These are phyloP conservation scores for Eucalyptus pauciflora DNA, from an alignment of 345 rosid genomes.

Conservation along the genomic window DNA sequence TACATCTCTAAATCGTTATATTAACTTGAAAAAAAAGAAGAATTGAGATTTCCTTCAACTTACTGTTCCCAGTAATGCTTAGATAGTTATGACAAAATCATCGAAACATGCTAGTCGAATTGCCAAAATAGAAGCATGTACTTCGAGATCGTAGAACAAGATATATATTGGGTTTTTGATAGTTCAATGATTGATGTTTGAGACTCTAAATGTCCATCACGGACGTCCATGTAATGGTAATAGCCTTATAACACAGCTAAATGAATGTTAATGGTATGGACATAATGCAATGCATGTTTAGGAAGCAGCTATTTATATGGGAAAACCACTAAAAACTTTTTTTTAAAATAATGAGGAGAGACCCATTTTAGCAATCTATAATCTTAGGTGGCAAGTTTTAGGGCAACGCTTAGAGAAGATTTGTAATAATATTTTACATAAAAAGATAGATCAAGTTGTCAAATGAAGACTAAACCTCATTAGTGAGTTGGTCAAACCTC, in stretches of 20 bases:
- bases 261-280: background rate
- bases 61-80: background rate
- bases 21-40: background rate
- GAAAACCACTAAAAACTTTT: too few relatives aligned
- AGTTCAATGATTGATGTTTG: background rate
- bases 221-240: background rate
- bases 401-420: background rate
- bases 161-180: background rate
- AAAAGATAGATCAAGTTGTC: too few relatives aligned
- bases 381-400: background rate
- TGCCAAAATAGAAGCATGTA: background rate
- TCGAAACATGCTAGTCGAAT: background rate
- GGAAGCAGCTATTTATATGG: background rate
- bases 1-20: background rate
- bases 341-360: background rate
- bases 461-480: too few relatives aligned
- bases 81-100: background rate
- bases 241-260: background rate
- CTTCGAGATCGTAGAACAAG: background rate
- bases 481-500: too few relatives aligned
- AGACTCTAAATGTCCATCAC: background rate
- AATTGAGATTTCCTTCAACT: background rate
- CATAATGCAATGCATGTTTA: background rate
- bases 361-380: background rate
- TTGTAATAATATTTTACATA: background rate